phyloP scores from a whole-genome alignment of 352 stramenopile species.

The Pythium phragmitis region DNA sequence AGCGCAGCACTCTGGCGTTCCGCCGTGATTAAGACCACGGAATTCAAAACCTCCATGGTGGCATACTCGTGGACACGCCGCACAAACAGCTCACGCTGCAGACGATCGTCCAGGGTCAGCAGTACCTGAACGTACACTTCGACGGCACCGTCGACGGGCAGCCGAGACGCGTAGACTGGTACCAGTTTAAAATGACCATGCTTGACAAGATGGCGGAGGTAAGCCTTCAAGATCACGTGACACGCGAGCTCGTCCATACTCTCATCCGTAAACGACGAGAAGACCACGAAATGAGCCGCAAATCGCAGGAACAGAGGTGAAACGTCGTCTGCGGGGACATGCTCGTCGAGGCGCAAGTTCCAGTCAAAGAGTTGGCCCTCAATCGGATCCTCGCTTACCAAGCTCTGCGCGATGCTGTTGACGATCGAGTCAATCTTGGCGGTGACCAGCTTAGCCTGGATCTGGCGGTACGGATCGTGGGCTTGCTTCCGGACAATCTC shows the following conservation, averaged over 20 bases:
- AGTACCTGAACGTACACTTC: constrained; percentile 81
- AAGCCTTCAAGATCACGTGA: constrained; percentile 82
- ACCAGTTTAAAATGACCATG: constrained; percentile 75
- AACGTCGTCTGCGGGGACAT: constrained; percentile 40
- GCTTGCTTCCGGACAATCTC: constrained; percentile 70
- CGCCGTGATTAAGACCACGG: constrained; percentile 56
- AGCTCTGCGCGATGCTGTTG: constrained; percentile 51
- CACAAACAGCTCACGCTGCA: constrained; percentile 69
- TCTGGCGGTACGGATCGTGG: constrained; percentile 64
- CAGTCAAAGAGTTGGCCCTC: constrained; percentile 55
- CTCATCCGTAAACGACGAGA: constrained; percentile 67
- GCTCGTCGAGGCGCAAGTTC: constrained; percentile 53
- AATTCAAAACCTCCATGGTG: constrained; percentile 61
- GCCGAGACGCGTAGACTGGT: constrained; percentile 64
- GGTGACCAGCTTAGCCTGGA: constrained; percentile 80
- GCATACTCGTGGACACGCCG: constrained; percentile 69
- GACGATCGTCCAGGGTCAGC: constrained; percentile 48
- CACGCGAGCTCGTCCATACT: constrained; percentile 57
- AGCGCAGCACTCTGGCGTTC: constrained; percentile 47
- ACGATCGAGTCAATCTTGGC: constrained; percentile 81
- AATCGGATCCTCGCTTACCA: constrained; percentile 33
- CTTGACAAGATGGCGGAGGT: constrained; percentile 82
- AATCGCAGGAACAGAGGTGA: constrained; percentile 73
- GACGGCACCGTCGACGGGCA: constrained; percentile 55
- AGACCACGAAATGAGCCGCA: constrained; percentile 78